Conservation (phyloP, 352 stramenopile genomes). For the Globisporangium cylindrosporum region DNA sequence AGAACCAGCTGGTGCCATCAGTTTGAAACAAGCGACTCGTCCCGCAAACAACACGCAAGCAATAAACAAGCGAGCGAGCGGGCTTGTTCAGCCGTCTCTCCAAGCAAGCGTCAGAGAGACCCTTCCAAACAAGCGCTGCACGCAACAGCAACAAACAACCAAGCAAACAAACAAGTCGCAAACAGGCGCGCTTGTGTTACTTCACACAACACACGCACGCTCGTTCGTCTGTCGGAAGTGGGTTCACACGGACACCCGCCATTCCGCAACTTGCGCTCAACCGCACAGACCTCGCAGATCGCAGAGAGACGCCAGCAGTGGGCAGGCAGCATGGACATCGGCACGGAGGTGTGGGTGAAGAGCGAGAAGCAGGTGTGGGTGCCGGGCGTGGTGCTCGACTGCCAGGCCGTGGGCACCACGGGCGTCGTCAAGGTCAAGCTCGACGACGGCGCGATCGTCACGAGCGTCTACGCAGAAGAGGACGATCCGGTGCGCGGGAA, state of each 20-base stretch:
- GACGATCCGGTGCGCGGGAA: slow-evolving; percentile 23
- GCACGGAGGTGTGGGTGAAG: slow-evolving; percentile 81
- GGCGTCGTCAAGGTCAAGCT: slow-evolving; percentile 47
- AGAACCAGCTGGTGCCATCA: slow-evolving; percentile 1
- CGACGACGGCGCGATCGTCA: slow-evolving; percentile 35
- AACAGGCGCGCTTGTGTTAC: slow-evolving; percentile 8
- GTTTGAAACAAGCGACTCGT: slow-evolving; percentile 2
- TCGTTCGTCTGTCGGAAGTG: neutral
- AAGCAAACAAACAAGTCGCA: neutral
- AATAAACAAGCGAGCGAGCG: neutral
- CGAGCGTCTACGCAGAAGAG: slow-evolving; percentile 32
- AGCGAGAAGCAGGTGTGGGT: slow-evolving; percentile 63
- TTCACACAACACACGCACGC: neutral
- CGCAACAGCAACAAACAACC: neutral
- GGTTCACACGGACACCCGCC: neutral
- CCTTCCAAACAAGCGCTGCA: slow-evolving; percentile 9
- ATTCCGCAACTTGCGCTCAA: neutral
- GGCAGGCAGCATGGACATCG: slow-evolving; percentile 59
- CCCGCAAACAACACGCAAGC: neutral
- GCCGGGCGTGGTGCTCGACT: slow-evolving; percentile 66
- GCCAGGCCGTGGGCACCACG: slow-evolving; percentile 35
- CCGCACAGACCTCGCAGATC: neutral
- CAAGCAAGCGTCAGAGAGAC: neutral
- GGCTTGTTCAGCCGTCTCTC: neutral
- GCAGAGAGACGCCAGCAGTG: neutral